Evolutionary conservation across 441 rosid species (phyloP), one percentile per base, ranked within the genome.

Genomic region (Codiaeum variegatum): DNA sequence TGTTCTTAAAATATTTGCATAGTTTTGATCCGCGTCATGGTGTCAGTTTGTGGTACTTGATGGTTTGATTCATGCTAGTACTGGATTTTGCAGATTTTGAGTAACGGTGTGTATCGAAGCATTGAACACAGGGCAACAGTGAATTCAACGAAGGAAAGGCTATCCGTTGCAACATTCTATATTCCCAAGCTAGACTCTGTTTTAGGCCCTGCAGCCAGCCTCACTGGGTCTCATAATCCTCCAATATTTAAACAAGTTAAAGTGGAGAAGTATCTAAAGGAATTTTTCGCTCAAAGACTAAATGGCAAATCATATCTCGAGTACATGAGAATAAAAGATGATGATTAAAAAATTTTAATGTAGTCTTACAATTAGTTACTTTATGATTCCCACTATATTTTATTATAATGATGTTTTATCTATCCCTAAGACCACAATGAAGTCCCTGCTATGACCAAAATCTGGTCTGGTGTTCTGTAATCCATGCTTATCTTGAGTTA

Each of bases 221-320:
- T 82, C 6, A 19, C 77, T 2, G 73, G 74, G n/a, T 66, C 75
- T 0, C 24, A 66, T 5, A 78, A 65, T 36, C 87, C 80, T 0
- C 49, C 79, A 3, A 12, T 28, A 65, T 85, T 72, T 24, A 61
- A 19, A 69, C 75, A 69, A 42, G 69, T 86, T 18, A 77, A 75
- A 1, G 4, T 71, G 61, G 83, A 81, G 59, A 62, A 65, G 71
- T 86, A 79, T 52, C 67, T 83, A 74, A 77, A 81, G 76, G 83
- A 84, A 19, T 78, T 83, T 56, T 84, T 80, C 47, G 69, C 85
- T 32, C 64, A 75, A 52, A 81, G 73, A 70, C 70, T 86, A 13
- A 58, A 78, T 3, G 90, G 85, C 29, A 86, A 84, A 66, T 76
- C 84, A 3, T 83, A 75, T 47, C 62, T 84, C 29, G 83, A 81